phyloP scores from a whole-genome alignment of 352 stramenopile species.

The Phytophthora ohioensis region DNA sequence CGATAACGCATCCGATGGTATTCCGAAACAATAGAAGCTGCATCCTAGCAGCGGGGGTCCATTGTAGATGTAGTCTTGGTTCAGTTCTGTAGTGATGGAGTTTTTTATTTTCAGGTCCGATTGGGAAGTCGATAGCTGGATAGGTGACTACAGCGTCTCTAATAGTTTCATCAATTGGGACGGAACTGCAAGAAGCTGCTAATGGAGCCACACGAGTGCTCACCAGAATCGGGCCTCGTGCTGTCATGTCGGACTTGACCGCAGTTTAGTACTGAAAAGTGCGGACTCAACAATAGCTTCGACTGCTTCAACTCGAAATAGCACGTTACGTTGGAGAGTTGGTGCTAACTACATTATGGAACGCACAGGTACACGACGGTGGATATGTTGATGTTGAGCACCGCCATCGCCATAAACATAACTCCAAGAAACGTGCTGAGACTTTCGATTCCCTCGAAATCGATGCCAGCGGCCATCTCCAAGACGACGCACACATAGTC shows the following conservation, averaged over 20 bases:
- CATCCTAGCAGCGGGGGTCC: conserved; percentile 23
- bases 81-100: conserved; percentile 23
- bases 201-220: conserved; percentile 23
- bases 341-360: background rate
- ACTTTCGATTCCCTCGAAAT: conserved; percentile 35
- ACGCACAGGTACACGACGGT: conserved; percentile 26
- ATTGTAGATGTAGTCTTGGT: conserved; percentile 26
- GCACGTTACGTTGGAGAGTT: too few species aligned
- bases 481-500: conserved; percentile 41
- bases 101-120: background rate
- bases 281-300: background rate
- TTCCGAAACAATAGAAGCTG: conserved; percentile 36
- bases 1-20: conserved; percentile 17
- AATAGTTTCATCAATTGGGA: background rate
- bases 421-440: conserved; percentile 37
- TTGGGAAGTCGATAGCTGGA: conserved; percentile 4
- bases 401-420: conserved; percentile 38
- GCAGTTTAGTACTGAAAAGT: background rate
- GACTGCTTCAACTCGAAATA: too few species aligned
- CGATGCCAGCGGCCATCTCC: conserved; percentile 41
- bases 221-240: conserved; percentile 4
- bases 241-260: conserved; percentile 7
- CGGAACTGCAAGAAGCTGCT: background rate
- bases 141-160: conserved; percentile 7
- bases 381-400: conserved; percentile 47